Evolutionary conservation across 2,329 filamentous ascomycete species (phyloP).

Genomic region (Byssoonygena ceratinophila): DNA sequence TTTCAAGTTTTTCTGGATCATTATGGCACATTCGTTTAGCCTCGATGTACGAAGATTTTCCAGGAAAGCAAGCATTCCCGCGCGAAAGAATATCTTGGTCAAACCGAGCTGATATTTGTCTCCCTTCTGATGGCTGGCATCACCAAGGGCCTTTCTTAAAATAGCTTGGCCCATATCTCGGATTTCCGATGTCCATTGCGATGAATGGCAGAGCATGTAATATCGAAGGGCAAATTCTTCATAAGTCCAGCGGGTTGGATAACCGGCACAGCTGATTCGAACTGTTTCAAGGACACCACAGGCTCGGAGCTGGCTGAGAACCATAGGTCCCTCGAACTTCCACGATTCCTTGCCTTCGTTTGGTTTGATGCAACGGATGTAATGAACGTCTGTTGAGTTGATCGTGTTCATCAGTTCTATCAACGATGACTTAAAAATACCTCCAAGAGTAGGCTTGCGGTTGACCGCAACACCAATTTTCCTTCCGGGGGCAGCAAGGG

Average conservation of each 20-base stretch:
- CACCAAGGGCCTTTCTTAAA: conserved; percentile 73
- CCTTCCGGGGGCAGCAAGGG: conserved; percentile 59
- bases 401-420: conserved; percentile 98
- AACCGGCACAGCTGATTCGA: conserved; percentile 91
- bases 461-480: conserved; percentile 87
- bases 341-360: conserved; percentile 94
- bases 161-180: conserved; percentile 90
- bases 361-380: conserved; percentile 97
- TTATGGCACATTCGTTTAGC: conserved; percentile 84
- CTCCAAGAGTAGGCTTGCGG: conserved; percentile 90
- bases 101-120: conserved; percentile 97
- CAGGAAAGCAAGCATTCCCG: conserved; percentile 95
- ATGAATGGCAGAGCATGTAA: conserved; percentile 91
- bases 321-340: conserved; percentile 99
- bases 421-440: conserved; percentile 96
- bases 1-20: conserved; percentile 97
- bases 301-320: conserved; percentile 88
- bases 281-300: conserved; percentile 99
- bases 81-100: conserved; percentile 98
- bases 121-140: conserved; percentile 58
- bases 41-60: conserved; percentile 86
- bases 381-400: conserved; percentile 95
- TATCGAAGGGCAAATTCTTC: conserved; percentile 96
- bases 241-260: conserved; percentile 96
- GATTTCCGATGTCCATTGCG: conserved; percentile 86